phyloP scores from a whole-genome alignment of 169 alveolate genomes.

The Cardiosporidium cionae region DNA sequence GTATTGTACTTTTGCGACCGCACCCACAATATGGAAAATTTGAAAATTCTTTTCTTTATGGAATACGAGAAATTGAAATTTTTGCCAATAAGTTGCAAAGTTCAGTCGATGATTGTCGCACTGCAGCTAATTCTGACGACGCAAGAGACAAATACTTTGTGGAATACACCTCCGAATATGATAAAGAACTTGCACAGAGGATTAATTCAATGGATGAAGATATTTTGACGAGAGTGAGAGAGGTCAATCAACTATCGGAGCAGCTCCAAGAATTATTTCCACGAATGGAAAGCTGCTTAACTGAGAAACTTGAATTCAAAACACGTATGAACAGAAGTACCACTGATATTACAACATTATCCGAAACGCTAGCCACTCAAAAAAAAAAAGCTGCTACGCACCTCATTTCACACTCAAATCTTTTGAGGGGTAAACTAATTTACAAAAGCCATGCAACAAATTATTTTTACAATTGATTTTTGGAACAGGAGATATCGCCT shows the following conservation, averaged over 20 bases:
- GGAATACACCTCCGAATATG: constrained; percentile 64
- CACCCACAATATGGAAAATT: constrained; percentile 72
- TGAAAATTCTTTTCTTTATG: constrained; percentile 65
- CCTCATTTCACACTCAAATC: no score
- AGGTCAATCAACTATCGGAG: constrained; percentile 55
- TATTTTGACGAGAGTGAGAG: constrained; percentile 50
- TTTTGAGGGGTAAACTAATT: no score
- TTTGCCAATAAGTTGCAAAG: constrained; percentile 65
- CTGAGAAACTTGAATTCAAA: constrained; percentile 50
- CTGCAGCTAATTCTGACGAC: constrained; percentile 74
- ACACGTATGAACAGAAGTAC: constrained; percentile 40
- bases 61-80: constrained; percentile 70
- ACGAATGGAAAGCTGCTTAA: constrained; percentile 45
- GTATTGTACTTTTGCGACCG: constrained; percentile 69
- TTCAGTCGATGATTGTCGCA: constrained; percentile 69
- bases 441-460: no score
- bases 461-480: constrained; percentile 15
- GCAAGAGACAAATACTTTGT: constrained; percentile 80
- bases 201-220: constrained; percentile 67
- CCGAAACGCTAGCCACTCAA: constrained; percentile 24
- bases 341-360: constrained; percentile 43
- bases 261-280: constrained; percentile 47
- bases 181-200: constrained; percentile 55
- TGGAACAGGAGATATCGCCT: constrained; percentile 63
- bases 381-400: no score